Conservation (phyloP, 192 early-diverging fungal species). For the Gigaspora rosea region DNA sequence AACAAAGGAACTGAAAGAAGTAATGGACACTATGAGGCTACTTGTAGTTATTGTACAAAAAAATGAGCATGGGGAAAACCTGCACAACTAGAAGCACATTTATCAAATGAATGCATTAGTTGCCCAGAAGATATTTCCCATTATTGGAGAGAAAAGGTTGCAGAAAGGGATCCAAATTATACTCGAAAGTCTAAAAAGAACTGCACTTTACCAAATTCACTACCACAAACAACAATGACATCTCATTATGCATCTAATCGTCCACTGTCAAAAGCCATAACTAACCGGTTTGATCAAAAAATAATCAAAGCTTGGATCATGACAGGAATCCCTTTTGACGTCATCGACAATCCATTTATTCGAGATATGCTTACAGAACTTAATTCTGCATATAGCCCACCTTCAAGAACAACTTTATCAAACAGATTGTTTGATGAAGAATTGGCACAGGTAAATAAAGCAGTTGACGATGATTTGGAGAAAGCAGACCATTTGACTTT, state of each 20-base stretch:
- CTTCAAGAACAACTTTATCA: background rate
- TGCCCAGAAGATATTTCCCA: background rate
- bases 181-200: background rate
- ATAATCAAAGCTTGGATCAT: background rate
- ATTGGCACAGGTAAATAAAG: background rate
- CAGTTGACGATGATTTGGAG: background rate
- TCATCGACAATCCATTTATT: background rate
- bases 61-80: background rate
- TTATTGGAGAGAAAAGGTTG: background rate
- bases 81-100: background rate
- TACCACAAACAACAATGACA: background rate
- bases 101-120: background rate
- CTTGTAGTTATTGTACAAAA: background rate
- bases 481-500: background rate
- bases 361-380: background rate
- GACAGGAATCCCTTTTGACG: background rate
- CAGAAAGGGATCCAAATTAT: background rate
- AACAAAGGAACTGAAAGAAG: background rate
- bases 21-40: background rate
- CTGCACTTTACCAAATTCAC: too few relatives aligned
- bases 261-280: background rate
- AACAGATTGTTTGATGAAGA: background rate
- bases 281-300: background rate
- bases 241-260: background rate
- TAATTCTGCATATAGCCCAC: background rate